These are phyloP conservation scores for Suillus cothurnatus DNA, from an alignment of 768 basidiomycete genomes.

Conservation along the genomic window DNA sequence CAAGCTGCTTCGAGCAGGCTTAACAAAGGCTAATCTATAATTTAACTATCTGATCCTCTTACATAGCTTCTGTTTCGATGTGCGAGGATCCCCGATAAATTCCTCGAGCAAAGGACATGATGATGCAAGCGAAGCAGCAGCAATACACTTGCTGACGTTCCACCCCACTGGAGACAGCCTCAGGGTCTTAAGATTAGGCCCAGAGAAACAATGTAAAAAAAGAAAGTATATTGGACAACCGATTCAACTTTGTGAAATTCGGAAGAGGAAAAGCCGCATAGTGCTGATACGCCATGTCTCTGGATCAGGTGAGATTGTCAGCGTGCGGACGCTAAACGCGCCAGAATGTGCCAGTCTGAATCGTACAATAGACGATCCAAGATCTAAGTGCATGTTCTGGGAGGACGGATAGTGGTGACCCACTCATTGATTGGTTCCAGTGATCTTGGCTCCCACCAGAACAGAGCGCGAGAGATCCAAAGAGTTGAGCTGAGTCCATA, in stretches of 20 bases:
- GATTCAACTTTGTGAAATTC: constrained; percentile 24
- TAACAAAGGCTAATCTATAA: too few relatives aligned
- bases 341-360: constrained; percentile 1
- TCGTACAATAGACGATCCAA: not conserved
- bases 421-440: not conserved
- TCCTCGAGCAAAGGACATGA: not conserved
- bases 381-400: not conserved
- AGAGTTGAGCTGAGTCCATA: constrained; percentile 7
- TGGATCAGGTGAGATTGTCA: not conserved
- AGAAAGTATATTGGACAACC: constrained; percentile 9
- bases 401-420: not conserved
- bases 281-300: not conserved
- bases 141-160: not conserved
- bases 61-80: too few relatives aligned
- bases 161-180: not conserved
- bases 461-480: constrained; percentile 4
- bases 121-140: not conserved
- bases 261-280: constrained; percentile 16
- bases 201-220: not conserved
- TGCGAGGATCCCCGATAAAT: too few relatives aligned
- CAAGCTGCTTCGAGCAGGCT: too few relatives aligned
- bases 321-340: constrained; percentile 4
- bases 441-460: not conserved
- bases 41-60: too few relatives aligned
- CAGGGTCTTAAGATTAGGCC: not conserved